Base-by-base conservation (phyloP, 2,329 filamentous ascomycete genomes). In the Aspergillus quadricinctus region DNA sequence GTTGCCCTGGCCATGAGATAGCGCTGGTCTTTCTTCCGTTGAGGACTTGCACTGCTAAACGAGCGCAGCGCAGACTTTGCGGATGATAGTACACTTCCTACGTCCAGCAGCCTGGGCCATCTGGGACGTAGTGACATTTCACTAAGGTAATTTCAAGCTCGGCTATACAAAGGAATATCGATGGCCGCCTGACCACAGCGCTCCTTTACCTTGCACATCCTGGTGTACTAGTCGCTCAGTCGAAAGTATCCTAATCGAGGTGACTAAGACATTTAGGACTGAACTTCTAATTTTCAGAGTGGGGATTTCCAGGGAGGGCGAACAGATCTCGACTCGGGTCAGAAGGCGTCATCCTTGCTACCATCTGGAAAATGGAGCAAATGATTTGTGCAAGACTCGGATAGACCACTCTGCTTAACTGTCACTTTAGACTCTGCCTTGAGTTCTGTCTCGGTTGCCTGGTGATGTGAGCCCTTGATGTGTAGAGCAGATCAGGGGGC, bases 1-100 rank as follows among this genome's bases (percentile, higher is more conserved):
- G 11, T 65, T 52, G 1, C 61, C 64, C 53, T 69, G 60, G 46
- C 70, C 69, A 63, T 78, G 57, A 79, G 79, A 0, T 76, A 71
- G 61, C 76, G 72, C 46, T 72, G 62, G 5, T 64, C 67, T 56
- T 67, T 73, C 64, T 79, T 79, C 48, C 63, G 56, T 46, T 69
- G 59, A 19, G 11, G 11, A 14, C 4, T 2, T 31, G 29, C 29
- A 31, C 29, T 14, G 29, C 11, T 10, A 14, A 14, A 14, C 29
- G 5, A 31, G 29, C 3, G 10, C 29, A 31, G 29, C 3, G 10
- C 29, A 31, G 29, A 31, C 4, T 11, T 4, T 11, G 29, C 29
- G 4, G 4, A 14, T 31, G 29, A 31, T 14, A 35, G 14, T 6
- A 17, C 31, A 35, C 31, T 6, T 4, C 14, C 31, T 35, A 35